These are phyloP conservation scores for Akanthomyces uredinophilus DNA, from an alignment of 2,329 filamentous ascomycete genomes.

Conservation along the genomic window DNA sequence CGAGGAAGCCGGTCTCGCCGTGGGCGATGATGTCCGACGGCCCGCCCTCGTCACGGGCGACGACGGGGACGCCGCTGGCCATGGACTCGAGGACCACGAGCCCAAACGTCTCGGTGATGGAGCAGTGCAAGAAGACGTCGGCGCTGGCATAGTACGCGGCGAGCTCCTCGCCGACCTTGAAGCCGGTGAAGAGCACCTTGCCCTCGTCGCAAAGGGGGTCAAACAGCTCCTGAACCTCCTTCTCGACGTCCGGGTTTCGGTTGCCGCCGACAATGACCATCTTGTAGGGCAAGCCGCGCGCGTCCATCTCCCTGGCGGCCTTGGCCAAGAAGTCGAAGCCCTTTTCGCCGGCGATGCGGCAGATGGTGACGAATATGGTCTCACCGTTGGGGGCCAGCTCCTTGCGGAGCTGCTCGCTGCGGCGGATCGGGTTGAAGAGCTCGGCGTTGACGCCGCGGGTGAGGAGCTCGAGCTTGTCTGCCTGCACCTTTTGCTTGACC, in stretches of 20 bases:
- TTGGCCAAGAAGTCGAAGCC: conserved; percentile 63
- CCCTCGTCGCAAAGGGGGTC: conserved; percentile 40
- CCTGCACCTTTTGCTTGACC: conserved; percentile 49
- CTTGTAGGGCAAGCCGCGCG: conserved; percentile 53
- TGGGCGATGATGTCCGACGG: conserved; percentile 62
- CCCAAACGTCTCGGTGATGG: conserved; percentile 66
- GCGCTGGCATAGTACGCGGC: conserved; percentile 63
- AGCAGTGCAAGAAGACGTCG: conserved; percentile 68
- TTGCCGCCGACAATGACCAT: conserved; percentile 65
- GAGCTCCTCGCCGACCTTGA: conserved; percentile 55
- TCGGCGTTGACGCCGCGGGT: conserved; percentile 61
- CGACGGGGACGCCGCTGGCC: conserved; percentile 64
- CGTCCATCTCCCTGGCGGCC: conserved; percentile 49
- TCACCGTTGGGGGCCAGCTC: conserved; percentile 57
- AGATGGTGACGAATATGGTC: conserved; percentile 61
- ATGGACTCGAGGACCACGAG: conserved; percentile 66
- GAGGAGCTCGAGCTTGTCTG: conserved; percentile 53
- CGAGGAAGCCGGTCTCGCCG: conserved; percentile 54
- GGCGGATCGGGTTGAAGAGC: conserved; percentile 51
- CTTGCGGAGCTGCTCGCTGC: conserved; percentile 46
- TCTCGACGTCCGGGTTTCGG: conserved; percentile 56
- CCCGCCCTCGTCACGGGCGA: conserved; percentile 64
- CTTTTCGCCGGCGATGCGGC: conserved; percentile 64
- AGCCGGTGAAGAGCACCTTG: conserved; percentile 61
- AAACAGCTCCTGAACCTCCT: conserved; percentile 57